Percentiles rank a stretch among this genome's conserved stretches.
Evolutionary conservation across 225 moss, liverwort and hornwort genomes (phyloP).

Genomic region (Anthoceros angustus): DNA sequence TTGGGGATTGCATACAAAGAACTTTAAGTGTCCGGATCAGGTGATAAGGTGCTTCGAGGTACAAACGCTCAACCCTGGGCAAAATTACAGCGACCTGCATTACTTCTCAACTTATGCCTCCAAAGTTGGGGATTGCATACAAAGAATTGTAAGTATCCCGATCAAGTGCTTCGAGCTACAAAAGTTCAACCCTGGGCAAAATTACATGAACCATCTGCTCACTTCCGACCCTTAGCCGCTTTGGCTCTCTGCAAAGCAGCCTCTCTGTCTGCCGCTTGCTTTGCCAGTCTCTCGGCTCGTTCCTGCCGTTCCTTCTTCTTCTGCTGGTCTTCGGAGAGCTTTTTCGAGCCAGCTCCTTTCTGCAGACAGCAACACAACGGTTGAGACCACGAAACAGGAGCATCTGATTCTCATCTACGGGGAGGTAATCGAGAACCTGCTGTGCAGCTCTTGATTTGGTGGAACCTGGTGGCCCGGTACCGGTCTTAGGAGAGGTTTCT

Average conservation of each 20-base stretch:
- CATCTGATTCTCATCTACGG: neutral
- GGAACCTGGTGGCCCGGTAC: conserved; percentile 17
- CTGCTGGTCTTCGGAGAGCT: conserved; percentile 50
- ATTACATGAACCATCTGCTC: neutral
- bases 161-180: too few species aligned
- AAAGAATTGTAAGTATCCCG: too few species aligned
- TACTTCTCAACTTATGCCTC: too few species aligned
- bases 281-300: conserved; percentile 71
- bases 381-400: neutral
- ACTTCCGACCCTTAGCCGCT: conserved; percentile 20
- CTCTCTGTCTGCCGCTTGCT: conserved; percentile 87
- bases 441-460: conserved; percentile 31
- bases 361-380: conserved; percentile 11
- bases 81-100: too few species aligned
- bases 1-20: too few species aligned
- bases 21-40: too few species aligned
- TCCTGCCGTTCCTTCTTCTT: conserved; percentile 75
- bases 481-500: conserved; percentile 18
- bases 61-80: too few species aligned
- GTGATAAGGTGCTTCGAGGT: too few species aligned
- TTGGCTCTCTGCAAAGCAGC: conserved; percentile 59
- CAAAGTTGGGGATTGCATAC: too few species aligned
- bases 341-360: conserved; percentile 48
- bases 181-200: too few species aligned
- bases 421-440: conserved; percentile 1